Conservation (phyloP, 495 filamentous ascomycete genomes). For the Aspergillus biplanus region DNA sequence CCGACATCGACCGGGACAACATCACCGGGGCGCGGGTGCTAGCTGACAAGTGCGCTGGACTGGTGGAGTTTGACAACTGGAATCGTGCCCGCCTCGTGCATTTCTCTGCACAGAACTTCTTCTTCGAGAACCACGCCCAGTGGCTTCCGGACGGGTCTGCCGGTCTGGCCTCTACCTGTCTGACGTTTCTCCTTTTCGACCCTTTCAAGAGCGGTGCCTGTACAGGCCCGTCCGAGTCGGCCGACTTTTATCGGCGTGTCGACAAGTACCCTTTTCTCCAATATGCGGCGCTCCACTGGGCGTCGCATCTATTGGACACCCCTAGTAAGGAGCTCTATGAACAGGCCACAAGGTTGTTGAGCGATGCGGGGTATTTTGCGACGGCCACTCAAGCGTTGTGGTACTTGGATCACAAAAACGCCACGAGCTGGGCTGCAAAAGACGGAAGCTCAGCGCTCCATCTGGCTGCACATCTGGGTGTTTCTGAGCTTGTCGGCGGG, state of each 20-base stretch:
- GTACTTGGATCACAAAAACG: conserved; percentile 11
- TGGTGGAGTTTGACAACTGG: conserved; percentile 16
- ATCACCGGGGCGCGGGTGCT: conserved; percentile 14
- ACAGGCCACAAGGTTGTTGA: neutral
- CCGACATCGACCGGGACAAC: conserved; percentile 13
- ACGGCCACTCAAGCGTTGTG: conserved; percentile 6
- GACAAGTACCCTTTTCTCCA: conserved; percentile 11
- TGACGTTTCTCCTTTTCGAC: conserved; percentile 12
- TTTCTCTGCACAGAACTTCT: conserved; percentile 13
- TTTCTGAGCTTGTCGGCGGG: neutral
- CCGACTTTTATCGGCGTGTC: conserved; percentile 6
- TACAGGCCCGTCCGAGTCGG: conserved; percentile 9
- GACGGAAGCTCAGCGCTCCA: conserved; percentile 10
- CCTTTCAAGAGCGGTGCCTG: conserved; percentile 11
- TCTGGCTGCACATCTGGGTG: conserved; percentile 8
- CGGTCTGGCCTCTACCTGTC: neutral
- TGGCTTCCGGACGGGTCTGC: conserved; percentile 8
- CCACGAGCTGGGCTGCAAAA: conserved; percentile 14
- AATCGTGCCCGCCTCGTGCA: conserved; percentile 12
- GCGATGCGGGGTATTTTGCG: neutral
- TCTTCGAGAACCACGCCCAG: neutral
- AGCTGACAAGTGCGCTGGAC: conserved; percentile 15
- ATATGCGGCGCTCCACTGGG: conserved; percentile 18
- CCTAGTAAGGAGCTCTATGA: neutral
- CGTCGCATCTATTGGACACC: neutral